A percentile compares a stretch with the other conserved stretches of the same genome.
These are phyloP conservation scores for Salix udensis DNA, from an alignment of 345 rosid species.

Conservation along the genomic window DNA sequence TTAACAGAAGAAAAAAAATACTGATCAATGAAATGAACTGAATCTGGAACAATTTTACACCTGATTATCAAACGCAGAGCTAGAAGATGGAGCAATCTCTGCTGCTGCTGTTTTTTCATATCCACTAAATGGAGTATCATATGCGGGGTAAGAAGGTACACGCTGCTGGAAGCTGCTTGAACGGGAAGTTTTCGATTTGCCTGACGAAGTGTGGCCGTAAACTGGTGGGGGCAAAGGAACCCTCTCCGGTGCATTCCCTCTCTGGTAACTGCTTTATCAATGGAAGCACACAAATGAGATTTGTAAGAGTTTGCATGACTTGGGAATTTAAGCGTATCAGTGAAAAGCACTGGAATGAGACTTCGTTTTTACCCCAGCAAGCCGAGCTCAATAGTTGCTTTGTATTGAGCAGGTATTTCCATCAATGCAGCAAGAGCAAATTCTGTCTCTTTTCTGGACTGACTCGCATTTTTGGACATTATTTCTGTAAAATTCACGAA, in stretches of 20 bases:
- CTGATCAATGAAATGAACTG: neutral
- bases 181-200: constrained; percentile 32
- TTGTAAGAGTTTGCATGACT: neutral
- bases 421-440: constrained; percentile 90
- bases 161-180: constrained; percentile 37
- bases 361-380: constrained; percentile 59
- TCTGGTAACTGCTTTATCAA: constrained; percentile 36
- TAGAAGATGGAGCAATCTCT: constrained; percentile 15
- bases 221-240: constrained; percentile 76
- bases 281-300: constrained; percentile 14
- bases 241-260: constrained; percentile 51
- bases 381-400: constrained; percentile 80
- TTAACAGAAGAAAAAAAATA: neutral
- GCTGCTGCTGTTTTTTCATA: neutral
- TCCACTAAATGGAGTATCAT: constrained; percentile 19
- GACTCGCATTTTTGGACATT: constrained; percentile 65
- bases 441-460: constrained; percentile 71
- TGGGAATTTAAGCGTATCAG: neutral
- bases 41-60: constrained; percentile 20
- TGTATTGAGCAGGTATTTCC: constrained; percentile 94
- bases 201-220: constrained; percentile 38
- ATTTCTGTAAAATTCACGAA: constrained; percentile 93
- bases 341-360: neutral
- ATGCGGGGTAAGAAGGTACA: constrained; percentile 16
- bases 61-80: constrained; percentile 46